Evolutionary conservation across 805 yeast genomes (phyloP).

Genomic region (Cyberlindnera americana): DNA sequence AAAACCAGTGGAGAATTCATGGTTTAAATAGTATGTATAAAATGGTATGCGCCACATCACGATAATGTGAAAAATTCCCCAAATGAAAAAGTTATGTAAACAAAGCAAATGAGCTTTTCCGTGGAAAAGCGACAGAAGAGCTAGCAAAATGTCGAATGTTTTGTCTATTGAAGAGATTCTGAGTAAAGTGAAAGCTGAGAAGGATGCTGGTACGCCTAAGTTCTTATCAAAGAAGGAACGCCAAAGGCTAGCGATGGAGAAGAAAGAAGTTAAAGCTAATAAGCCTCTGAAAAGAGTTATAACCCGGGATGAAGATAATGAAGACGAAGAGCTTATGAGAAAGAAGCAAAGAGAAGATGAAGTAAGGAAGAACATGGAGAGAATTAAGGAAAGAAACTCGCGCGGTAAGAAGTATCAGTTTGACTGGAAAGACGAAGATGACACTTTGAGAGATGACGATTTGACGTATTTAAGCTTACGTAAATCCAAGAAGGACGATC

Average conservation of each 20-base stretch:
- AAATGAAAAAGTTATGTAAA: no score
- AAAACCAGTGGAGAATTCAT: no score
- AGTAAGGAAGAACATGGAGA: conserved; percentile 2
- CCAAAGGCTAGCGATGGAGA: conserved; percentile 30
- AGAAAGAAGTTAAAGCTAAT: conserved; percentile 14
- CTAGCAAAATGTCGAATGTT: conserved; percentile 32
- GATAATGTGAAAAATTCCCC: no score
- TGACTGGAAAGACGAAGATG: conserved; percentile 68
- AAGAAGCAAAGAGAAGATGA: conserved; percentile 4
- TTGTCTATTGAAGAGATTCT: conserved; percentile 37
- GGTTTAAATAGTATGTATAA: no score
- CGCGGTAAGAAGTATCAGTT: conserved; percentile 48
- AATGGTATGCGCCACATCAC: neutral
- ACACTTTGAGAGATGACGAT: conserved; percentile 46
- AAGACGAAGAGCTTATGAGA: neutral
- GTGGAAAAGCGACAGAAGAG: neutral
- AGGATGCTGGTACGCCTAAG: conserved; percentile 29
- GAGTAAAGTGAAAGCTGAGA: conserved; percentile 21
- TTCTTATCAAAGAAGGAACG: conserved; percentile 49
- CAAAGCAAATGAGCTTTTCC: no score
- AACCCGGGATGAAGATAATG: neutral
- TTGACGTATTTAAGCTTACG: conserved; percentile 13
- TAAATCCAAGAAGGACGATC: no score
- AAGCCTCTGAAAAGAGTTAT: no score
- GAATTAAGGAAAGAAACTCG: conserved; percentile 1